Evolutionary conservation across 208 protist species (phyloP), one percentile per base, ranked within the genome.

Genomic region (Vickermania spadyakhi): DNA sequence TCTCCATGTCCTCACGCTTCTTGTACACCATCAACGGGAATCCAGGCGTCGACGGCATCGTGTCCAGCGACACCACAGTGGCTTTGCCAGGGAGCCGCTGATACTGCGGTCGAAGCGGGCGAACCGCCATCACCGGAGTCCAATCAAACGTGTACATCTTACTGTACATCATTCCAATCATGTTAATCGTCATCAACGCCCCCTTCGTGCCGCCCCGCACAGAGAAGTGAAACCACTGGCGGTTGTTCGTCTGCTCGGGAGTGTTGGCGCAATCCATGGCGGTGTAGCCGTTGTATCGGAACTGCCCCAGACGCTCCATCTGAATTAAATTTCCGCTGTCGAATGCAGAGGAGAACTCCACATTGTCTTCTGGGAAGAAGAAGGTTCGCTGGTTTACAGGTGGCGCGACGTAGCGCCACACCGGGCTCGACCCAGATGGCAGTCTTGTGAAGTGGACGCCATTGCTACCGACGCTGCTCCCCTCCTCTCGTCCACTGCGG

Each of bases 141-240:
- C 86, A 93, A 54, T 84, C 77, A 52, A 80, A 85, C 21, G 79
- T 89, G 75, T 87, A 96, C 80, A 94, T 89, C 45, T 74, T 73
- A 61, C 75, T 81, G 70, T 94, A 77, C 74, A 83, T 89, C 71
- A 97, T 77, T 21, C 84, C 89, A 2, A 91, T 66, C 41, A 97
- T 72, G 21, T 66, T 84, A 55, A 96, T 62, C 23, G 50, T 69
- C 26, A 97, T 61, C 5, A 73, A 57, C 26, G 31, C 58, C 18
- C 86, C 87, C 31, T 80, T 84, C 22, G 28, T 49, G 45, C 74
- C 85, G 11, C 89, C 89, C 14, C 78, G 81, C 29, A 97, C 77
- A 18, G 84, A 79, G 70, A 97, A 97, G 72, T 97, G 85, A 66
- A 96, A 96, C 89, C 92, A 97, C 63, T 95, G 86, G 7, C 89